Evolutionary conservation across 208 protist genomes (phyloP).

Genomic region (Leishmania arabica): DNA sequence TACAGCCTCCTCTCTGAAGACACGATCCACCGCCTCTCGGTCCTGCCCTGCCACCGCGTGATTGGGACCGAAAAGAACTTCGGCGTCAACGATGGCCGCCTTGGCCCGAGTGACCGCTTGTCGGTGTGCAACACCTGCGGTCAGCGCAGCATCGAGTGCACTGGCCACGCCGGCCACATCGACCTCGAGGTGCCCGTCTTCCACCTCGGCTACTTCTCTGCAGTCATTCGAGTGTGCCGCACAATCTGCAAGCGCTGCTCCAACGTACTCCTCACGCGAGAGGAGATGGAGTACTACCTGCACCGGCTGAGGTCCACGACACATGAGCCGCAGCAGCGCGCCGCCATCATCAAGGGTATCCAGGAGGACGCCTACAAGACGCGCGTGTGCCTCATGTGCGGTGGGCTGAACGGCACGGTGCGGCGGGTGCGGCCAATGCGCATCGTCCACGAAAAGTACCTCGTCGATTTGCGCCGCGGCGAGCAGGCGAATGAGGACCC

Average conservation of each 20-base stretch:
- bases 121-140: slow-evolving; percentile 95
- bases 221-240: slow-evolving; percentile 95
- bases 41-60: slow-evolving; percentile 77
- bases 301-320: slow-evolving; percentile 37
- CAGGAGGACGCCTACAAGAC: slow-evolving; percentile 92
- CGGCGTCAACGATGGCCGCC: slow-evolving; percentile 90
- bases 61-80: slow-evolving; percentile 60
- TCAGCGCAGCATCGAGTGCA: slow-evolving; percentile 91
- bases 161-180: slow-evolving; percentile 99
- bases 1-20: slow-evolving; percentile 91
- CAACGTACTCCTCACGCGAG: slow-evolving; percentile 88
- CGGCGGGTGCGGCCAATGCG: slow-evolving; percentile 76
- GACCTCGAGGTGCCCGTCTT: slow-evolving; percentile 98
- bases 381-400: slow-evolving; percentile 94
- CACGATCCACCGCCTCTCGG: slow-evolving; percentile 87
- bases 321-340: slow-evolving; percentile 70
- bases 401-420: slow-evolving; percentile 93
- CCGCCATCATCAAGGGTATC: slow-evolving; percentile 75
- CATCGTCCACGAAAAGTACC: slow-evolving; percentile 85
- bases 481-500: slow-evolving; percentile 59
- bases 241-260: slow-evolving; percentile 98
- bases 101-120: slow-evolving; percentile 92
- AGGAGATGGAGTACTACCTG: slow-evolving; percentile 76
- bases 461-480: slow-evolving; percentile 64
- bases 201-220: slow-evolving; percentile 97